Conservation (phyloP, 768 basidiomycete species). For the Kwoniella shandongensis region DNA sequence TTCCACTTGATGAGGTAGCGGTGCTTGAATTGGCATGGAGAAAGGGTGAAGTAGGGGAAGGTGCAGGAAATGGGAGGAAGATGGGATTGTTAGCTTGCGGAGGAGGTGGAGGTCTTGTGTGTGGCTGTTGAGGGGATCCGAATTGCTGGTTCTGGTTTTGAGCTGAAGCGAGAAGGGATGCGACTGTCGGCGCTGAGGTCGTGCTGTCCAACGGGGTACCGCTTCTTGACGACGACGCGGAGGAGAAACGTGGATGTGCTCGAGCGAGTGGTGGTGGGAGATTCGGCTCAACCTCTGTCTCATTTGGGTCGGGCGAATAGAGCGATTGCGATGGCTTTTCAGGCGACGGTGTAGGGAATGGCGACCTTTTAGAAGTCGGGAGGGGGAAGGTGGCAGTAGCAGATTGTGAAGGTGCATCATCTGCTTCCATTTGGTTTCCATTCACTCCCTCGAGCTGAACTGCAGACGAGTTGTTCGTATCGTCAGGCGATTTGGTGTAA, state of each 20-base stretch:
- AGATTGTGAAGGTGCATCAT: not conserved
- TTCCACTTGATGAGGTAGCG: not conserved
- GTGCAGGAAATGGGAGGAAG: slow-evolving; percentile 47
- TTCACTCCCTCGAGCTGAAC: too few species aligned
- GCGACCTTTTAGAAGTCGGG: slow-evolving; percentile 1
- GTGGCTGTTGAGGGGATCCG: slow-evolving; percentile 8
- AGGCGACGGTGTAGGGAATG: slow-evolving; percentile 23
- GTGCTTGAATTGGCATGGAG: slow-evolving; percentile 7
- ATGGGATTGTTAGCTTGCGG: slow-evolving; percentile 38
- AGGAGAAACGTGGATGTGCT: not conserved
- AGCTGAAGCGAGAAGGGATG: slow-evolving; percentile 24
- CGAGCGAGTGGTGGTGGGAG: slow-evolving; percentile 29
- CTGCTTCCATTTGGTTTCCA: too few species aligned
- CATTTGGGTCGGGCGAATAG: slow-evolving; percentile 25
- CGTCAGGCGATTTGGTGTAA: too few species aligned
- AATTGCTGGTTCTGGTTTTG: not conserved
- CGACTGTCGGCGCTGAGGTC: slow-evolving; percentile 10
- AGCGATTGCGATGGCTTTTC: slow-evolving; percentile 1
- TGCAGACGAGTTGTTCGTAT: too few species aligned
- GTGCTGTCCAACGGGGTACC: slow-evolving; percentile 1
- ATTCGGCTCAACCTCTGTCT: slow-evolving; percentile 36
- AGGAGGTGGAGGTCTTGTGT: slow-evolving; percentile 25
- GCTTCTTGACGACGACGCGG: not conserved
- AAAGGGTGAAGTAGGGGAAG: slow-evolving; percentile 49
- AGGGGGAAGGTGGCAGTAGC: slow-evolving; percentile 7